These are phyloP conservation scores for Venturia asperata DNA, from an alignment of 2,329 filamentous ascomycete genomes.

Conservation along the genomic window DNA sequence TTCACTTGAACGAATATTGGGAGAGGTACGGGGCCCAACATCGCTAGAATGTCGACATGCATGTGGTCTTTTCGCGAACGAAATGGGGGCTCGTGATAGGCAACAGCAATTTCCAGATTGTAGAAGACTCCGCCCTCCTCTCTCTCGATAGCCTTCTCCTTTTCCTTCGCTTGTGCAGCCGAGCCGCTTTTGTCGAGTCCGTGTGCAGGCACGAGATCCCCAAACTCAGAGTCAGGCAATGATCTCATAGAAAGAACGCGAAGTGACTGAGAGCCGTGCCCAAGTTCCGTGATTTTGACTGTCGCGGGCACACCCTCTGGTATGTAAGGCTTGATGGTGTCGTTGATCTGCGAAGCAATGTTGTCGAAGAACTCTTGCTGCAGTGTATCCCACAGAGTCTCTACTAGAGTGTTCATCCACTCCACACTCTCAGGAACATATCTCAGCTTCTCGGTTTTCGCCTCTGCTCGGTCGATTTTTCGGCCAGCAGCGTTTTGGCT, in stretches of 20 bases:
- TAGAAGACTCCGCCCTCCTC: constrained; percentile 8
- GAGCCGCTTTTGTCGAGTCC: neutral
- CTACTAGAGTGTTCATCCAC: constrained; percentile 5
- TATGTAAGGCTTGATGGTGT: constrained; percentile 7
- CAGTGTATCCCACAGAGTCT: neutral
- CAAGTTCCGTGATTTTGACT: constrained; percentile 9
- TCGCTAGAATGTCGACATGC: constrained; percentile 3
- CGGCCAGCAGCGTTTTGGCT: neutral
- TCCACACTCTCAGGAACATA: constrained; percentile 1
- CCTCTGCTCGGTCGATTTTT: neutral
- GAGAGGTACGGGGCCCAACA: neutral
- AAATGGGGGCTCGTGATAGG: constrained; percentile 8
- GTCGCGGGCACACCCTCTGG: neutral
- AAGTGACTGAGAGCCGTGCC: constrained; percentile 8
- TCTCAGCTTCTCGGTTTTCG: constrained; percentile 6
- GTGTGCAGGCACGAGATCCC: neutral
- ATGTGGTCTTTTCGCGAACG: constrained; percentile 3
- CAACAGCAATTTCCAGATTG: constrained; percentile 8
- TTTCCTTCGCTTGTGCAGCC: neutral
- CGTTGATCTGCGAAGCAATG: constrained; percentile 7
- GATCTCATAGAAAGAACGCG: constrained; percentile 10
- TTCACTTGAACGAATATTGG: constrained; percentile 1
- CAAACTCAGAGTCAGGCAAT: constrained; percentile 3
- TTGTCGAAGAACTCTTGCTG: constrained; percentile 1
- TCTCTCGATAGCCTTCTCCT: neutral